These are phyloP conservation scores for Solanum chacoense DNA, from an alignment of 305 asterid species.

Conservation along the genomic window DNA sequence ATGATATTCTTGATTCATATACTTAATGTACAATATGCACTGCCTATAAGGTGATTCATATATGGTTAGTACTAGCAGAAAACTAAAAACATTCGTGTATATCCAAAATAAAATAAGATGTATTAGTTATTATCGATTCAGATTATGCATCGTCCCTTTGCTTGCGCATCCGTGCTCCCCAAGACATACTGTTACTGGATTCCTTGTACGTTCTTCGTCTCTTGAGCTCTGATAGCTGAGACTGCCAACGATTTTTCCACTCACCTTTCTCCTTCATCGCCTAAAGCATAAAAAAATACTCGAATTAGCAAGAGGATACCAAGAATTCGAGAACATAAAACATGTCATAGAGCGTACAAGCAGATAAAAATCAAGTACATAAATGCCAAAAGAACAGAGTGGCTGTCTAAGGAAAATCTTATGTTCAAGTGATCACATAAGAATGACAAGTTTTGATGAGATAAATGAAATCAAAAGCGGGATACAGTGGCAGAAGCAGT, in stretches of 20 bases:
- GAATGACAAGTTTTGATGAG: not conserved
- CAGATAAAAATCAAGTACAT: not conserved
- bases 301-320: not conserved
- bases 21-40: not conserved
- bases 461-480: not conserved
- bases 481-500: not conserved
- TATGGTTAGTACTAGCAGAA: not conserved
- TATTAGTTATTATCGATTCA: not conserved
- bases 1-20: not conserved
- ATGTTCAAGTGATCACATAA: not conserved
- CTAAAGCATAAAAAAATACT: conserved; percentile 16
- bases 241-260: conserved; percentile 61
- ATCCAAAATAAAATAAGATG: not conserved
- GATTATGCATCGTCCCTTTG: conserved; percentile 30
- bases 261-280: conserved; percentile 34
- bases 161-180: conserved; percentile 64
- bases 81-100: not conserved
- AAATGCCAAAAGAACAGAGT: not conserved
- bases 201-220: conserved; percentile 39
- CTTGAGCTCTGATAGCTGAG: conserved; percentile 51
- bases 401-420: not conserved
- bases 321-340: not conserved
- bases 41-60: not conserved
- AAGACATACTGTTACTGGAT: conserved; percentile 27
- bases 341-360: not conserved